These are phyloP conservation scores for Mimosa pudica DNA, from an alignment of 306 rosid species.

Conservation along the genomic window DNA sequence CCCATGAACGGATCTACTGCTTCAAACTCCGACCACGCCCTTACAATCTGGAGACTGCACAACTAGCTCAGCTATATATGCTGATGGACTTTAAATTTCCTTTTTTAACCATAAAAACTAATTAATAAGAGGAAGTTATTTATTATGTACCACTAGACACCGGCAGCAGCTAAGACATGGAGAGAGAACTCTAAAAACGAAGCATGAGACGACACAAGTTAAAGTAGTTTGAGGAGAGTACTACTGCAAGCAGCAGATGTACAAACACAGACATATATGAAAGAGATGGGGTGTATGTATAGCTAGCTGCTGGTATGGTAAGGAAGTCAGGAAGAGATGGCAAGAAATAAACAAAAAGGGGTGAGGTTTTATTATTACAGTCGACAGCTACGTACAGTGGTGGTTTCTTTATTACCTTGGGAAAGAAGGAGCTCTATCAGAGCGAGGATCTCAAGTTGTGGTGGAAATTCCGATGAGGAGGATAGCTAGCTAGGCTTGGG, in stretches of 20 bases:
- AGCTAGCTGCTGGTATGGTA: neutral
- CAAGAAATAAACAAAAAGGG: slow-evolving; percentile 1
- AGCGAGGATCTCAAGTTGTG: slow-evolving; percentile 33
- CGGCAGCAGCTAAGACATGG: neutral
- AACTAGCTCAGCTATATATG: neutral
- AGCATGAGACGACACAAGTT: neutral
- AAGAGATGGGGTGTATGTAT: neutral
- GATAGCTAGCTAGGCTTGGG: slow-evolving; percentile 7
- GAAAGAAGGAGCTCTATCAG: neutral
- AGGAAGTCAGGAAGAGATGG: neutral
- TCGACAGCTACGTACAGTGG: neutral
- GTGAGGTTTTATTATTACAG: neutral
- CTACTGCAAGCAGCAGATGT: neutral
- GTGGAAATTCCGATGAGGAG: slow-evolving; percentile 15
- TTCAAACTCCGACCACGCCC: neutral
- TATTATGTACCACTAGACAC: neutral
- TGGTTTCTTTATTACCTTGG: slow-evolving; percentile 25
- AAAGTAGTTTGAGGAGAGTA: neutral
- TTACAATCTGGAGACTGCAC: neutral
- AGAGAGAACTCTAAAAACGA: neutral
- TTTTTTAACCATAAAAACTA: neutral
- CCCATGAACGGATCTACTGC: slow-evolving; percentile 31
- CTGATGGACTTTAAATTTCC: neutral
- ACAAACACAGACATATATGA: neutral
- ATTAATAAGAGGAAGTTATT: neutral